phyloP scores from a whole-genome alignment of 2,329 filamentous ascomycete genomes.

The Cladosporium sp. region DNA sequence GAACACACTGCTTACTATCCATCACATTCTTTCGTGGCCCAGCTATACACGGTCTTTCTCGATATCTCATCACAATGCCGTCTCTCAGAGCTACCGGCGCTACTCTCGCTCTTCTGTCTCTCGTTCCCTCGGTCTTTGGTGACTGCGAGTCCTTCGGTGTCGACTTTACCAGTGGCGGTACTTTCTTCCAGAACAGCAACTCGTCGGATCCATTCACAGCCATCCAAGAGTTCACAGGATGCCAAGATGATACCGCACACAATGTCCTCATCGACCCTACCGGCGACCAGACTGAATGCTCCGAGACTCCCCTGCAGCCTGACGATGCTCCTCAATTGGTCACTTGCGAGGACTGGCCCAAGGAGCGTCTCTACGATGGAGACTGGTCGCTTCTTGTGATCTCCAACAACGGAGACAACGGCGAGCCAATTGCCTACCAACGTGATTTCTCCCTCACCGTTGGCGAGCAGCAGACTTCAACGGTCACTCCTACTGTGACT shows the following conservation, averaged over 20 bases:
- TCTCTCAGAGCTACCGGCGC: conserved; percentile 17
- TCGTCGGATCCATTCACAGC: conserved; percentile 45
- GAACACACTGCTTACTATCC: background rate
- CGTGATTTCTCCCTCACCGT: conserved; percentile 43
- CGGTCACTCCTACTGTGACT: conserved; percentile 29
- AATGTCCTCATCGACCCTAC: conserved; percentile 46
- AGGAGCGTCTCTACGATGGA: conserved; percentile 46
- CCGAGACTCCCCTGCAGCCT: conserved; percentile 42
- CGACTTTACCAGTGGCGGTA: conserved; percentile 46
- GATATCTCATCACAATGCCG: conserved; percentile 18
- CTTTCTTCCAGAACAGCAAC: conserved; percentile 49
- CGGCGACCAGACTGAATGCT: conserved; percentile 44
- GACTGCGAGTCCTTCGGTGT: conserved; percentile 34
- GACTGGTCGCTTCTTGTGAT: conserved; percentile 47
- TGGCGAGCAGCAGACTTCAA: conserved; percentile 38
- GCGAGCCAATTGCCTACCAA: conserved; percentile 47
- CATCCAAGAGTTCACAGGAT: conserved; percentile 47
- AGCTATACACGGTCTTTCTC: background rate
- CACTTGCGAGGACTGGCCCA: conserved; percentile 39
- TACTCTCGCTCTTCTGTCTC: conserved; percentile 19
- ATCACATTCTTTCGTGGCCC: background rate
- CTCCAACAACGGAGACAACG: conserved; percentile 43
- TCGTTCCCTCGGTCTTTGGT: conserved; percentile 17
- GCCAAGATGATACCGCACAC: conserved; percentile 42
- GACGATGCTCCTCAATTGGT: conserved; percentile 42